phyloP scores from a whole-genome alignment of 208 protist genomes.

The Tritrichomonas foetus region DNA sequence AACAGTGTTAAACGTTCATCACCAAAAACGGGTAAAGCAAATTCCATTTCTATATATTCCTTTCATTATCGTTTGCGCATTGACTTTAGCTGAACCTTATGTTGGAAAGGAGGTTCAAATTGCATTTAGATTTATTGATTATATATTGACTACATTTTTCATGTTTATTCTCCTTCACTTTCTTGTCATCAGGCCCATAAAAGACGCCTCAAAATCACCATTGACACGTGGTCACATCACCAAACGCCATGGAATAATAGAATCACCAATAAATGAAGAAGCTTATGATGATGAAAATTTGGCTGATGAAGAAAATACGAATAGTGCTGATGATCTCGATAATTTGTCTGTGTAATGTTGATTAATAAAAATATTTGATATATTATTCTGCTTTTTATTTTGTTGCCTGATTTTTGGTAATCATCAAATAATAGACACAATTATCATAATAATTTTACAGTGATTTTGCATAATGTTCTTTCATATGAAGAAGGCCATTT shows the following conservation, averaged over 20 bases:
- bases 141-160: background rate
- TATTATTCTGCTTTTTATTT: too few relatives aligned
- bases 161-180: background rate
- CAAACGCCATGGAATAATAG: background rate
- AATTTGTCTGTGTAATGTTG: too few relatives aligned
- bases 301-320: too few relatives aligned
- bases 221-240: background rate
- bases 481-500: too few relatives aligned
- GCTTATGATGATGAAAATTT: too few relatives aligned
- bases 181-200: background rate
- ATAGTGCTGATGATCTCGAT: too few relatives aligned
- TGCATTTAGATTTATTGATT: background rate
- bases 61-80: background rate
- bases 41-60: background rate
- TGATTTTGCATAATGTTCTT: too few relatives aligned
- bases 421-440: too few relatives aligned
- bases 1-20: background rate
- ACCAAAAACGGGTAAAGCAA: background rate
- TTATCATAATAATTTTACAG: too few relatives aligned
- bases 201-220: background rate
- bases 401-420: too few relatives aligned
- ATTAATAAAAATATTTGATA: too few relatives aligned
- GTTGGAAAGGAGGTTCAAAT: background rate
- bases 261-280: too few relatives aligned
- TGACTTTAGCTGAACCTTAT: background rate